Base-by-base conservation (phyloP, 345 rosid species). In the Sonneratia alba region DNA sequence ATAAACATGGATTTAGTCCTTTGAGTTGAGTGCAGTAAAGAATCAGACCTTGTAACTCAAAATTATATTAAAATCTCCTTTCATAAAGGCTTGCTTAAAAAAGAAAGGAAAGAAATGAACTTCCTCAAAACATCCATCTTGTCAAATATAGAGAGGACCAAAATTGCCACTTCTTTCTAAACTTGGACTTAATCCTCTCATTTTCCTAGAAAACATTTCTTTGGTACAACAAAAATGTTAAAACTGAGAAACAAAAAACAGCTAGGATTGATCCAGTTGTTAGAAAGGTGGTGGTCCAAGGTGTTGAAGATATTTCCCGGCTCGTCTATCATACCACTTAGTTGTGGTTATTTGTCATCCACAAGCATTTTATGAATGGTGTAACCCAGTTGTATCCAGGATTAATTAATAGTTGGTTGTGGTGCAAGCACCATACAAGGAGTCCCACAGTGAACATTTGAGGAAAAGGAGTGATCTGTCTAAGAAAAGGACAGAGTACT, bases 401-500 rank as follows among this genome's bases (percentile, higher is more conserved):
- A 32, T 32, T 62, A 34, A 2, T 34, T 34, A 62, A 2, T 11
- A 11, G 18, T 27, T 62, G 37, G 2, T 62, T 47, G 16, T 27
- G 19, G 66, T 13, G 14, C 51, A 47, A 13, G 51, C 51, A 10
- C 66, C 66, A 62, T 62, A 18, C 7, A 59, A 24, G 62, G 66
- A 62, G 12, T 27, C 38, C 66, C 15, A 47, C 51, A 47, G 43
- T 40, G 22, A 6, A 59, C 59, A 53, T 53, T 16, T 18, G 22
- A 53, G 59, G 15, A 53, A n/a, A 22, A n/a, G 32, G 32, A n/a
- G 3, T n/a, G 13, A n/a, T 53, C 53, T 19, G 14, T 18, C 15
- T 4, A 16, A 16, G 65, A 13, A 38, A 68, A 69, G 34, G 18
- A 48, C 42, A 70, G 37, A 48, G 8, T 2, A 84, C 87, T 80